Base-by-base conservation (phyloP, 108 stramenopile genomes). In the Discostella stelligeroides region DNA sequence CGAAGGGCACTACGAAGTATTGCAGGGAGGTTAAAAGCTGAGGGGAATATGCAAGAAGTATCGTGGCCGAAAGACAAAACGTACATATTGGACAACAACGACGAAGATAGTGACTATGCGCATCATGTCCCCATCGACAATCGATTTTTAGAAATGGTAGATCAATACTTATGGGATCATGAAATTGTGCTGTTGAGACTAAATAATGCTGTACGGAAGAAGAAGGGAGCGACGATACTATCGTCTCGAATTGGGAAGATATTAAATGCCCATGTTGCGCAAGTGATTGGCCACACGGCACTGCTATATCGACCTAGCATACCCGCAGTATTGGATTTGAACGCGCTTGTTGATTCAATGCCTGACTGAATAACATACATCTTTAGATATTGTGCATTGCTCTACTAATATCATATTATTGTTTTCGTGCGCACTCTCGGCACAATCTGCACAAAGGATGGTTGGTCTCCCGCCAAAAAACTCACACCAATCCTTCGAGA, bases 281-380 rank as follows among this genome's bases (percentile, higher is more conserved):
- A 94, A 76, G 82, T 85, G 0, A 47, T 89, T 7, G 92, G 92
- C 2, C 92, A 94, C 61, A 94, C 90, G 2, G 86, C 68, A 1
- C 49, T 94, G 67, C 47, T 94, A 20, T 94, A 94, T 68, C 79
- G 92, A 64, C 88, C 88, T 2, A 85, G 68, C 7, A 58, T 72
- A 8, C 87, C 87, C 15, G 79, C 90, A 2, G 58, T 79, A 3
- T 27, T 94, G 66, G 82, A 91, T 79, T 80, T 94, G 71, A 77
- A 89, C 11, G 82, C 79, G 17, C 49, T 92, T 18, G 70, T 66
- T 1, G 23, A 34, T 56, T 40, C 15, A 38, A 38, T 38, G 1
- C 8, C 29, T 20, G 37, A 37, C 21, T 57, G 56, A 53, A 34
- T 34, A 5, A 34, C n/a, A 4, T n/a, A 7, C n/a, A n/a, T n/a